phyloP scores from a whole-genome alignment of 1,284 basidiomycete genomes.

The Leccinum angustisporum region DNA sequence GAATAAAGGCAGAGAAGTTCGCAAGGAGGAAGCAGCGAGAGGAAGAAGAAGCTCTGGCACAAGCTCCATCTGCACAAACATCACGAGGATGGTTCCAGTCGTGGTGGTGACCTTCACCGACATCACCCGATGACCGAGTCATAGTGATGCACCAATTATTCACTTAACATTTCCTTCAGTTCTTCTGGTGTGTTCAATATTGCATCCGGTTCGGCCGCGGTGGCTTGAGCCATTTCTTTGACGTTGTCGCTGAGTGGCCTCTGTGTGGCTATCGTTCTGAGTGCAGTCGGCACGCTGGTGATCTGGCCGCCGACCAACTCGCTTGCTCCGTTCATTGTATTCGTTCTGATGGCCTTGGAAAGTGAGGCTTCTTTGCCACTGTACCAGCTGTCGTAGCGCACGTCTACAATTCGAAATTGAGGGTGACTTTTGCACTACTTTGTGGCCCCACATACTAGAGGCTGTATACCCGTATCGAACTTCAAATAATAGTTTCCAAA shows the following conservation, averaged over 20 bases:
- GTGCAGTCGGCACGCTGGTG: conserved; percentile 33
- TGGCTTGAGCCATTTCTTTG: conserved; percentile 30
- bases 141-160: background rate
- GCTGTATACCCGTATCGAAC: no score
- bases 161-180: conserved; percentile 18
- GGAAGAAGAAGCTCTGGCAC: conserved; percentile 33
- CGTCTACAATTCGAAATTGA: conserved; percentile 29
- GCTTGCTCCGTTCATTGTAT: conserved; percentile 31
- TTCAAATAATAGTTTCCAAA: no score
- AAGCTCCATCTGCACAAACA: conserved; percentile 19
- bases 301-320: conserved; percentile 35
- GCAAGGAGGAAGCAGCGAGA: conserved; percentile 44
- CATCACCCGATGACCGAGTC: background rate
- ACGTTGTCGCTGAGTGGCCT: conserved; percentile 30
- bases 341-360: conserved; percentile 33
- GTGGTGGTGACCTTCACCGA: conserved; percentile 22
- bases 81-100: conserved; percentile 32
- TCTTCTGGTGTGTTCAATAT: conserved; percentile 35
- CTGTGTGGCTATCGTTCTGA: conserved; percentile 29
- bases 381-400: conserved; percentile 35
- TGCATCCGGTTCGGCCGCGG: conserved; percentile 35
- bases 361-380: conserved; percentile 36
- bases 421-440: conserved; percentile 35
- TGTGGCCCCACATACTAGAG: conserved; percentile 1
- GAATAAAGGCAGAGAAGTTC: conserved; percentile 41